Base-by-base conservation (phyloP, 2,329 filamentous ascomycete genomes). In the Aspergillus intermedius region DNA sequence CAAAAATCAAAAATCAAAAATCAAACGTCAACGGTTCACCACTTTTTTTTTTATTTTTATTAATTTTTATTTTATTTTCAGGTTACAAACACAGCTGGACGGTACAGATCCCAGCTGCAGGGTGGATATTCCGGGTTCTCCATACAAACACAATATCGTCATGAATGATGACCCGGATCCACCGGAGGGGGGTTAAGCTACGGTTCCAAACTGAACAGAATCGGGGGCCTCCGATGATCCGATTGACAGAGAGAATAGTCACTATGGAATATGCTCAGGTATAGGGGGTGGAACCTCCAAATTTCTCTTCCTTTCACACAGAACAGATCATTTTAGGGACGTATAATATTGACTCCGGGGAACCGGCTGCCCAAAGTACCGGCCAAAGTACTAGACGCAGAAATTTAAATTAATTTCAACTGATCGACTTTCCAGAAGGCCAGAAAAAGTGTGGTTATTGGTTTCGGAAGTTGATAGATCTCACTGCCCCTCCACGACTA, bases 381-480 rank as follows among this genome's bases (percentile, higher is more conserved):
- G 10, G 9, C 25, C 9, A 28, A 28, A 12, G 25, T 28, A 28
- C 25, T 28, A 28, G 9, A 12, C 25, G 25, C 25, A 12, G 4
- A 28, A 4, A 12, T 28, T 28, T 12, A 28, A 28, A 12, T 28
- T 12, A 28, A 28, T 28, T 28, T 28, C 25, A 55, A 57, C 62
- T 62, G 60, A 66, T 67, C 64, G 52, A 55, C 55, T 61, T 65
- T 64, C 62, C 63, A 63, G 57, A 60, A 54, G 47, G 59, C 50
- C 64, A 63, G 63, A 59, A 57, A 62, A 64, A 65, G 62, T 63
- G 59, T 47, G 49, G 58, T 28, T 28, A 28, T 28, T 28, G 10
- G 25, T 50, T 60, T 60, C 60, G 59, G 60, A 57, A 65, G 63
- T 65, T 66, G 64, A 67, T 66, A 67, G 64, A 67, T 67, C 63